These are phyloP conservation scores for Mycosphaerella arachidis DNA, from an alignment of 2,329 filamentous ascomycete genomes.

Conservation along the genomic window DNA sequence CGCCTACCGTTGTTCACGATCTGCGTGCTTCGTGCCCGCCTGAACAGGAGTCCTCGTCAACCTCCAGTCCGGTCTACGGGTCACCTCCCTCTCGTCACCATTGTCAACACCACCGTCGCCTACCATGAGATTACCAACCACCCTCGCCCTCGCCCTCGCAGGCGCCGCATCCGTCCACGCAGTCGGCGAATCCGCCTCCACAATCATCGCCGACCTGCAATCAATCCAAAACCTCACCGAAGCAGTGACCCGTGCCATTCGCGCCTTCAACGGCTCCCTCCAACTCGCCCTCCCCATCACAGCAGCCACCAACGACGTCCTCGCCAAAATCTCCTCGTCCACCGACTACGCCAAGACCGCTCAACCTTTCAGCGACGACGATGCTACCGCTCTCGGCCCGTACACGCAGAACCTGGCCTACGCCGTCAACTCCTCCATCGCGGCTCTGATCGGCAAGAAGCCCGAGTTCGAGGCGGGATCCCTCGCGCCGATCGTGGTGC, in stretches of 20 bases:
- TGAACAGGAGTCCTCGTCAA: background rate
- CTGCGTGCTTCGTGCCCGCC: background rate
- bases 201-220: background rate
- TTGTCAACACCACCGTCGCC: background rate
- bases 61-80: background rate
- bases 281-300: conserved; percentile 4
- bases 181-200: background rate
- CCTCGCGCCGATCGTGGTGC: background rate
- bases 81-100: background rate
- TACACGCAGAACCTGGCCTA: conserved; percentile 5
- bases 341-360: background rate
- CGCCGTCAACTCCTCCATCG: conserved; percentile 9
- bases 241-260: background rate
- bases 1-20: background rate
- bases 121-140: conserved; percentile 1
- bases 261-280: background rate
- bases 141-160: background rate
- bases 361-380: background rate
- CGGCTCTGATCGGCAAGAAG: conserved; percentile 8
- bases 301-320: background rate
- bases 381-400: background rate
- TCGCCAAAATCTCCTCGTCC: conserved; percentile 1
- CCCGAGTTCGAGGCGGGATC: background rate
- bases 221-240: conserved; percentile 1
- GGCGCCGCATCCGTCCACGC: background rate